Evolutionary conservation across 2,329 filamentous ascomycete genomes (phyloP).

Genomic region (Arthrobotrys sphaeroides): DNA sequence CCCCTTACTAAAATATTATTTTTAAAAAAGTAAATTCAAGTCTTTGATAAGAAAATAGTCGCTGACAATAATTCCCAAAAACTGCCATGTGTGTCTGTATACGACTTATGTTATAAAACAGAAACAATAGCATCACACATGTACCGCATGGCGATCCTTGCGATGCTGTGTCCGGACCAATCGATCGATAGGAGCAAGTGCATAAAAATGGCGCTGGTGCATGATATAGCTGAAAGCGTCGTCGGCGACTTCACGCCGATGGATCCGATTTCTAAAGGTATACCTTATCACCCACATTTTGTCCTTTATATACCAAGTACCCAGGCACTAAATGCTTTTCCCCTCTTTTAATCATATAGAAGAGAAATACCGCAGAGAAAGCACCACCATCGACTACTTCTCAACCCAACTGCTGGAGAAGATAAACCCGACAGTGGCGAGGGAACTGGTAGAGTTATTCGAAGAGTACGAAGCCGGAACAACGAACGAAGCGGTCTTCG

Average conservation of each 20-base stretch:
- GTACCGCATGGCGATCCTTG: constrained; percentile 47
- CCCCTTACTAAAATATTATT: background rate
- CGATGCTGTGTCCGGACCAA: constrained; percentile 40
- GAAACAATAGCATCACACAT: constrained; percentile 52
- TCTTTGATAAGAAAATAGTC: background rate
- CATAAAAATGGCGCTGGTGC: constrained; percentile 47
- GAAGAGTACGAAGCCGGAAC: constrained; percentile 37
- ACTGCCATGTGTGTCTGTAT: background rate
- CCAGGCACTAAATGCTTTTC: too few species aligned
- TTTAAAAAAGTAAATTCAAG: background rate
- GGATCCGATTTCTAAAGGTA: constrained; percentile 50
- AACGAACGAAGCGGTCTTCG: constrained; percentile 41
- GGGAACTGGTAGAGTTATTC: constrained; percentile 33
- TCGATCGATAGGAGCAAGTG: constrained; percentile 17
- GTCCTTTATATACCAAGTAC: background rate
- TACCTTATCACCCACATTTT: background rate
- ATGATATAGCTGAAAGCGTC: constrained; percentile 52
- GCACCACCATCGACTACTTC: constrained; percentile 46
- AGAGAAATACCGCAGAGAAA: constrained; percentile 47
- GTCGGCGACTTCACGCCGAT: constrained; percentile 47
- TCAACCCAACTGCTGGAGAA: constrained; percentile 22
- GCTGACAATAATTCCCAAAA: background rate
- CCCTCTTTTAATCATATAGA: background rate
- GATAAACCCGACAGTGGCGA: constrained; percentile 16
- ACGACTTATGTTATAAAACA: constrained; percentile 3